Conservation (phyloP, 2,329 filamentous ascomycete genomes). For the Ophiostoma quercus region DNA sequence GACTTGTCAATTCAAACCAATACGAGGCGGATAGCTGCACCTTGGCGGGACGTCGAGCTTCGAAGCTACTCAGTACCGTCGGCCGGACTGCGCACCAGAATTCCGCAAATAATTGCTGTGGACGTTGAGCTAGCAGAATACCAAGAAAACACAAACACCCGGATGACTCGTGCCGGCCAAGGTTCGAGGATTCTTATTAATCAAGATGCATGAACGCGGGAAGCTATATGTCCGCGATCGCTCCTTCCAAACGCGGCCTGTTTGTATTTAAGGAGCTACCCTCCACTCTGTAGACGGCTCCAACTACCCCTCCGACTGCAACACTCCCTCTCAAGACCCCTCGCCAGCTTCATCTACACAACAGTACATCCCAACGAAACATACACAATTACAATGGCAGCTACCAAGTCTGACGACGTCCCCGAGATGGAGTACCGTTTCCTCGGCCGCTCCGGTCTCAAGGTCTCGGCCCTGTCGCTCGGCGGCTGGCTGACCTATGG, state of each 20-base stretch:
- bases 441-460: slow-evolving; percentile 25
- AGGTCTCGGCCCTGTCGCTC: slow-evolving; percentile 35
- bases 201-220: background rate
- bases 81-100: background rate
- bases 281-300: background rate
- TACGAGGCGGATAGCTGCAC: background rate
- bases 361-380: too few species aligned
- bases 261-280: background rate
- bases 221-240: background rate
- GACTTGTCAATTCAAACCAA: background rate
- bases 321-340: background rate
- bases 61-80: background rate
- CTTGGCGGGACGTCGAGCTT: background rate
- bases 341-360: too few species aligned
- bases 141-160: background rate
- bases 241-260: background rate
- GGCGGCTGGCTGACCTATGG: slow-evolving; percentile 51
- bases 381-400: slow-evolving; percentile 15
- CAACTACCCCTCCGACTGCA: slow-evolving; percentile 7
- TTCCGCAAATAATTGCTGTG: background rate
- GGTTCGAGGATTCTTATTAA: background rate
- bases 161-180: background rate
- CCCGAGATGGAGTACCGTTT: slow-evolving; percentile 25
- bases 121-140: background rate
- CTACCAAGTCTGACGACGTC: slow-evolving; percentile 12